Evolutionary conservation across 2,329 filamentous ascomycete genomes (phyloP).

Genomic region (Xylaria multiplex): DNA sequence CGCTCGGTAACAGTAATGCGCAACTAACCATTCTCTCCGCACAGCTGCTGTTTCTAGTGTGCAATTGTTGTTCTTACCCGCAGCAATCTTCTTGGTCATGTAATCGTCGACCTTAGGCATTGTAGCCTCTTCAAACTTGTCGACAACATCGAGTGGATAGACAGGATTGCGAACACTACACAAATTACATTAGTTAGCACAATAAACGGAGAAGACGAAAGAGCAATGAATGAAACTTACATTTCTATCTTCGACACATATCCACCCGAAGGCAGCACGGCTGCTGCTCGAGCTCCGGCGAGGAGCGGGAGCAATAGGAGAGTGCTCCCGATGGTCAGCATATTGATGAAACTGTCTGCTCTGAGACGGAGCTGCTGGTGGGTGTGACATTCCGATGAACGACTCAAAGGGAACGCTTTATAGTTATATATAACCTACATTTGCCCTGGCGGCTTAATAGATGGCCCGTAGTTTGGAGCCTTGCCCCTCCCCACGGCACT

Average conservation of each 20-base stretch:
- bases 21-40: constrained; percentile 47
- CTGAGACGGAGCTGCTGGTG: constrained; percentile 29
- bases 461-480: constrained; percentile 37
- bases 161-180: constrained; percentile 43
- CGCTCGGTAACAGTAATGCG: neutral
- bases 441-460: constrained; percentile 43
- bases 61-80: constrained; percentile 43
- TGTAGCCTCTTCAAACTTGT: constrained; percentile 45
- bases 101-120: constrained; percentile 46
- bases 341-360: constrained; percentile 38
- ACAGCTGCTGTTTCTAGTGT: constrained; percentile 46
- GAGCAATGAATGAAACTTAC: constrained; percentile 31
- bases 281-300: constrained; percentile 37
- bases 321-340: constrained; percentile 40
- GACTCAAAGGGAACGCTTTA: constrained; percentile 28
- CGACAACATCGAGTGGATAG: constrained; percentile 48
- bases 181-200: constrained; percentile 25
- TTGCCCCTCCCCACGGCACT: constrained; percentile 46
- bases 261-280: constrained; percentile 31
- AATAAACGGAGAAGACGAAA: neutral
- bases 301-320: constrained; percentile 44
- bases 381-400: constrained; percentile 19
- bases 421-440: constrained; percentile 42
- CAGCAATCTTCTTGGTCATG: constrained; percentile 41
- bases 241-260: constrained; percentile 40